Base-by-base conservation (phyloP, 352 stramenopile genomes). In the Globisporangium echinulatum region DNA sequence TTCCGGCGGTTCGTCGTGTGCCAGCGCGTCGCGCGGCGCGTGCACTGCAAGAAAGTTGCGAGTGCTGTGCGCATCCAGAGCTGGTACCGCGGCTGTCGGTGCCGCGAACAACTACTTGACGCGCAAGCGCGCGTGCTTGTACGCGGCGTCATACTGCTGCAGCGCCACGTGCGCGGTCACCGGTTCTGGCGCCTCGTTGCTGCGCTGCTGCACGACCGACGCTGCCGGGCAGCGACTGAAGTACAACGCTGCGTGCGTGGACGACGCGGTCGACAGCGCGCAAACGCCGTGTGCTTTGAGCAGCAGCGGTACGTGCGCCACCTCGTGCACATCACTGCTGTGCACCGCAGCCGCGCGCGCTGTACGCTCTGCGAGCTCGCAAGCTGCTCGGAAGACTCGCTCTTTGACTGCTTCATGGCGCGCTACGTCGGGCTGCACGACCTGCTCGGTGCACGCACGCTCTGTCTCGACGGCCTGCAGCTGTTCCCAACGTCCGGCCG, bases 351-450 rank as follows among this genome's bases (percentile, higher is more conserved):
- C n/a, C 56, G 19, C 3, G 38, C 54, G 0, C 69, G 71, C 0
- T 85, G 75, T 15, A 54, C 69, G 5, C 54, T 53, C 3, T 85
- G 75, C 38, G 54, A 49, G 7, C 17, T 69, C 3, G 62, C 73
- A 7, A 44, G 33, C 5, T 82, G 73, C 54, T 71, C 71, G 0
- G 71, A 81, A 46, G 54, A 64, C 5, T 80, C 72, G 38, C 63
- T 85, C 1, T 75, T 82, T 58, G 50, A 56, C 19, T 85, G 75
- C 47, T 77, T 85, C 36, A 85, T 85, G 71, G 59, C 66, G 17
- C 62, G 73, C 47, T 85, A 71, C 14, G 61, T 82, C 7, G 75
- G 73, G 2, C 62, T 85, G 40, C 73, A 82, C 36, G 75, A 85
- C 46, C 72, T 82, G 37, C 62, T 54, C 8, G 69, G 75, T 17